phyloP scores from a whole-genome alignment of 371 early-diverging fungal species.

The Rhizopus sp. region DNA sequence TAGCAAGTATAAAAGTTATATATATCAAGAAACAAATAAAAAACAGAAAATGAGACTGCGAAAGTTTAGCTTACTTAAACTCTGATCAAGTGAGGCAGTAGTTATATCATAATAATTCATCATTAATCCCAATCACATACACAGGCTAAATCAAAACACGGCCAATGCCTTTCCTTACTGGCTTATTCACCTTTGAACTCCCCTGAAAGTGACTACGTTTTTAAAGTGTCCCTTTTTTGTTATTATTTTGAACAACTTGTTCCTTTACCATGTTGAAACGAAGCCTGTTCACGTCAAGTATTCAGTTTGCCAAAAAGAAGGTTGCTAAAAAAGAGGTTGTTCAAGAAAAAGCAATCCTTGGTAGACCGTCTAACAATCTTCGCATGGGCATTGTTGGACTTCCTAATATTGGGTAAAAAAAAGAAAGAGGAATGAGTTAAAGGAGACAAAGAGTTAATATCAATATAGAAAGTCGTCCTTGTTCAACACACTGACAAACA shows the following conservation, averaged over 20 bases:
- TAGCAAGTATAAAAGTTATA: too few species aligned
- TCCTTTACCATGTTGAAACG: constrained; percentile 3
- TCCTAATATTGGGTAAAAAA: constrained; percentile 88
- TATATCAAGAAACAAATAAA: too few species aligned
- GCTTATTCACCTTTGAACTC: background rate
- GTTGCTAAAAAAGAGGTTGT: constrained; percentile 7
- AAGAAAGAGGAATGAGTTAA: background rate
- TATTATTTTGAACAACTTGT: background rate
- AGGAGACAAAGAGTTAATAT: background rate
- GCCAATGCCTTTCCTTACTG: too few species aligned
- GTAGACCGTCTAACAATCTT: constrained; percentile 81
- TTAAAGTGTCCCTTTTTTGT: background rate
- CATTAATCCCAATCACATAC: too few species aligned
- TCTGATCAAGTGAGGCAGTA: too few species aligned
- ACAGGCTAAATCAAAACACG: too few species aligned
- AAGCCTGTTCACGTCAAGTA: background rate
- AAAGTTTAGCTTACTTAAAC: too few species aligned
- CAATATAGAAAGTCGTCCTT: constrained; percentile 77
- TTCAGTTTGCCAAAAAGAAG: constrained; percentile 23
- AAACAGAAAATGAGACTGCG: too few species aligned
- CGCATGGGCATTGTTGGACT: constrained; percentile 95
- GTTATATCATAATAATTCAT: too few species aligned
- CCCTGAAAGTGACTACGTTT: background rate
- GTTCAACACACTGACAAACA: constrained; percentile 89
- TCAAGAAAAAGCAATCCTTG: constrained; percentile 46